Evolutionary conservation across 768 basidiomycete genomes (phyloP), one percentile per base, ranked within the genome.

Genomic region (Termitomyces heimii): DNA sequence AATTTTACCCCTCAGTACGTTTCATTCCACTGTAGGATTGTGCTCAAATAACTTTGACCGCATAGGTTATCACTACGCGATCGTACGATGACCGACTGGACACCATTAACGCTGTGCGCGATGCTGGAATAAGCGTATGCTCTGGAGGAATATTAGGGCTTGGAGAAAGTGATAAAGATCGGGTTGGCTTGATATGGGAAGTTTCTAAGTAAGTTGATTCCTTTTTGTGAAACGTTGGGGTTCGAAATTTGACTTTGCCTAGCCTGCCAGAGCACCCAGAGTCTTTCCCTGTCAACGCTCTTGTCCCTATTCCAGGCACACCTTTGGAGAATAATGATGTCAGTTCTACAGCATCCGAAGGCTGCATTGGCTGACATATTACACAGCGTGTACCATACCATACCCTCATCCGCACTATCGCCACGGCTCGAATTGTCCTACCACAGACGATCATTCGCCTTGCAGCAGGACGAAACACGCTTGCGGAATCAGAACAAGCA

Each of bases 181-280:
- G 96, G 49, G 86, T 98, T 34, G 94, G 95, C 37, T 79, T 98
- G 67, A 97, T 98, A 61, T 88, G 88, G 78, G 94, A 98, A 70
- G 89, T 94, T 59, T 83, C 92, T 51, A 92, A 84, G 94, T 94
- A 73, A 68, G 85, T 74, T 10, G 37, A 18, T 45, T 55, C 39
- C 53, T 58, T 54, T 40, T 20, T n/a, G n/a, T 37, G 20, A 18
- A 48, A 20, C 53, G 29, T 26, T 29, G 42, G 43, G 53, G 44
- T 61, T 59, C 58, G 65, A 37, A 66, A 56, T 28, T 43, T 39
- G 26, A 54, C 45, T 44, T 53, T 47, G 51, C 56, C 8, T 63
- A 95, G 93, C 67, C 87, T 97, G 82, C 87, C 91, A 40, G 91
- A 95, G 69, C 93, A 98, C 66, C 96, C 96, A n/a, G 96, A 98